Percentiles rank a stretch among this genome's conserved stretches.
These are phyloP conservation scores for Quercus aquifolioides DNA, from an alignment of 306 rosid genomes.

Conservation along the genomic window DNA sequence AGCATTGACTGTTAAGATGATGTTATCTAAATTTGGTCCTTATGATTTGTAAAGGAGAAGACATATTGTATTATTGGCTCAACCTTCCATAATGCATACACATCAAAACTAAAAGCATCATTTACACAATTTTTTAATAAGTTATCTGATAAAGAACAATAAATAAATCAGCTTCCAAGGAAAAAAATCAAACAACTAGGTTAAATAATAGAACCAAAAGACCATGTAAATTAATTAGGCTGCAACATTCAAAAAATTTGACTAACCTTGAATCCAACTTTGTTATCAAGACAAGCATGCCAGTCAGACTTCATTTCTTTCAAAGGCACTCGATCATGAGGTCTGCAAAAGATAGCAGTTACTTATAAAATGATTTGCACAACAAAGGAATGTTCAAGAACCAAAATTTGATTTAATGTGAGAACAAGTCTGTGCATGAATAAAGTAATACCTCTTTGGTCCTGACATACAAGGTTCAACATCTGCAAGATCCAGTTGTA, in stretches of 20 bases:
- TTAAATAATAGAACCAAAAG: neutral
- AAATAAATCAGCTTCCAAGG: neutral
- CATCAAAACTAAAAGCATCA: neutral
- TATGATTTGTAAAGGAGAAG: neutral
- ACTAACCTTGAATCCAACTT: conserved; percentile 95
- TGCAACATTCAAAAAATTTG: neutral
- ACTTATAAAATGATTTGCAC: neutral
- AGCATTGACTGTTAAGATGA: neutral
- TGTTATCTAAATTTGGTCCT: neutral
- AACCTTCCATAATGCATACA: neutral
- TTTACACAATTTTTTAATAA: neutral
- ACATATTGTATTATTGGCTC: neutral
- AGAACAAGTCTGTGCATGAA: conserved; percentile 1
- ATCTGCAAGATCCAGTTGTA: conserved; percentile 68
- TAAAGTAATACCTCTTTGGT: conserved; percentile 71
- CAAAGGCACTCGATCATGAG: conserved; percentile 85
- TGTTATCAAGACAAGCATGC: conserved; percentile 87
- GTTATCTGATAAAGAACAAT: neutral
- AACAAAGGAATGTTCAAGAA: conserved; percentile 3
- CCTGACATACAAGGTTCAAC: conserved; percentile 93
- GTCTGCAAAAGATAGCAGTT: conserved; percentile 39
- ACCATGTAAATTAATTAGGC: neutral
- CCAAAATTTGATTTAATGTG: neutral
- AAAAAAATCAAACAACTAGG: neutral
- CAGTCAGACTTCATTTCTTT: conserved; percentile 92